A percentile compares a stretch with the other conserved stretches of the same genome.
Conservation (phyloP, 176 grass and related monocot genomes). For the Miscanthus lutarioriparius region DNA sequence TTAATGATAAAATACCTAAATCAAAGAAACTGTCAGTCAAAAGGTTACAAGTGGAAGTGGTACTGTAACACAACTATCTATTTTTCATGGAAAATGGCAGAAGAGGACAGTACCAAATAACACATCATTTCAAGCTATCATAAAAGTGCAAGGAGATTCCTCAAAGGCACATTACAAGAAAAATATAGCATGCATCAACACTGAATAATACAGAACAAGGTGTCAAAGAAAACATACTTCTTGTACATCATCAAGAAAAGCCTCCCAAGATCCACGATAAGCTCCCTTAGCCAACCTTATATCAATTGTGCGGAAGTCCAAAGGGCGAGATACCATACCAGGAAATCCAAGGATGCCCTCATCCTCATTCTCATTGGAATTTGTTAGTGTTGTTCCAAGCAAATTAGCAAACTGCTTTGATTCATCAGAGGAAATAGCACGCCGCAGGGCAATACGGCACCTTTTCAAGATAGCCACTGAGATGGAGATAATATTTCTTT, state of each 20-base stretch:
- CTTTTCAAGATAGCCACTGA: constrained; percentile 81
- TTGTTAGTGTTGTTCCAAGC: constrained; percentile 80
- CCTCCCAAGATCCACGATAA: constrained; percentile 82
- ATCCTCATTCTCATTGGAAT: constrained; percentile 90
- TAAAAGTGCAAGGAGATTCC: constrained; percentile 22
- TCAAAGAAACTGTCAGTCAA: background rate
- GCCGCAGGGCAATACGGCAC: constrained; percentile 73
- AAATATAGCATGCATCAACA: background rate
- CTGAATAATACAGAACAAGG: constrained; percentile 28
- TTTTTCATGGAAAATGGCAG: constrained; percentile 9
- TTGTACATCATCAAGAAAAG: constrained; percentile 90
- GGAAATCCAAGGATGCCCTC: constrained; percentile 97
- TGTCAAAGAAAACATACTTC: constrained; percentile 62
- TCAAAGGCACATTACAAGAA: background rate
- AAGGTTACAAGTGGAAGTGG: background rate
- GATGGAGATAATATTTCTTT: constrained; percentile 65
- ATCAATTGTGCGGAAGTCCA: constrained; percentile 98
- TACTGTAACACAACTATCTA: background rate
- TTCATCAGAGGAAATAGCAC: constrained; percentile 74
- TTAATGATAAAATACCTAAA: background rate
- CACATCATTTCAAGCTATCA: constrained; percentile 8
- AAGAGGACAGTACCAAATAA: constrained; percentile 1
- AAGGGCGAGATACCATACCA: constrained; percentile 89
- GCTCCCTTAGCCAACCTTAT: constrained; percentile 84
- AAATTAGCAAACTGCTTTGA: constrained; percentile 92